A percentile compares a stretch with the other conserved stretches of the same genome.
Evolutionary conservation across 345 rosid species (phyloP).

Genomic region (Aegle marmelos): DNA sequence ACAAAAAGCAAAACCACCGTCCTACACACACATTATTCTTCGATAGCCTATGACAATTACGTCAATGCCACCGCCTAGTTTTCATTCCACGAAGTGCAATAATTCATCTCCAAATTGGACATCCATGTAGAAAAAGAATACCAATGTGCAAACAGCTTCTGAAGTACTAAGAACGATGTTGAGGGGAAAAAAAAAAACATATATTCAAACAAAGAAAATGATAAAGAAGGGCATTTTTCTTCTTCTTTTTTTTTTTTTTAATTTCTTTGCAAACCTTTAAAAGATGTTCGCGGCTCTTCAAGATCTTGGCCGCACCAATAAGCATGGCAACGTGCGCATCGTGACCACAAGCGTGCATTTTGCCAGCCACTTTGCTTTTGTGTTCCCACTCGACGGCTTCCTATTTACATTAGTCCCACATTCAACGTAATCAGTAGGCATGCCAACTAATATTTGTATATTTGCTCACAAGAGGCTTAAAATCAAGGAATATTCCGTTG

Average conservation of each 20-base stretch:
- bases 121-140: neutral
- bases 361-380: conserved; percentile 74
- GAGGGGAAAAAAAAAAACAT: neutral
- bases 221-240: neutral
- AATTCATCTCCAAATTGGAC: neutral
- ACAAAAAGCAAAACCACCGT: neutral
- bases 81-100: neutral
- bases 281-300: conserved; percentile 46
- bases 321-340: conserved; percentile 95
- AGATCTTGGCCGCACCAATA: conserved; percentile 78
- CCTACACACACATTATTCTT: neutral
- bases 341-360: conserved; percentile 96
- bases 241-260: no score
- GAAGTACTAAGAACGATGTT: neutral
- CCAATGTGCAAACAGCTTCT: neutral
- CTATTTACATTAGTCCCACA: conserved; percentile 22
- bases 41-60: neutral
- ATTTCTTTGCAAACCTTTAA: conserved; percentile 25
- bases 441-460: neutral
- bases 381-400: conserved; percentile 87
- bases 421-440: neutral
- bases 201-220: neutral
- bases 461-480: neutral
- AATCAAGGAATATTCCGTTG: neutral
- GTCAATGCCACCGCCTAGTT: neutral